Base-by-base conservation (phyloP, 148 eudicot genomes). In the Chenopodium suecicum region DNA sequence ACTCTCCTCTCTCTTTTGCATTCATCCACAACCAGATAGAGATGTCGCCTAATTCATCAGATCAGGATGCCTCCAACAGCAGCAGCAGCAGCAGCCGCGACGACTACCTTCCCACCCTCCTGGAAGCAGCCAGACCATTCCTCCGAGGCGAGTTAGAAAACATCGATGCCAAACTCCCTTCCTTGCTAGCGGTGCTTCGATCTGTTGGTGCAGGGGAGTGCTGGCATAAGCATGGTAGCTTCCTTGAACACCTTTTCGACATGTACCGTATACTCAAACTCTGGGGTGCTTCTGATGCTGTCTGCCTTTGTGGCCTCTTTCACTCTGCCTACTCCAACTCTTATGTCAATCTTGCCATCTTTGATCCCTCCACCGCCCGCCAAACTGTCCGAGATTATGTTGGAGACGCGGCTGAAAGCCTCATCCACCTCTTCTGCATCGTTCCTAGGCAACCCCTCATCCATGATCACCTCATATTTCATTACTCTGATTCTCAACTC, bases 251-350 rank as follows among this genome's bases (percentile, higher is more conserved):
- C 83, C 91, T 96, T 11, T 23, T 92, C 29, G 94, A 90, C 79
- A 86, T 91, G 44, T 89, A 92, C 80, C 86, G 87, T 0, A 91
- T 92, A 44, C 94, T 96, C 50, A 91, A 89, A 74, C 91, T 95
- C 4, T 93, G 95, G 91, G 81, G 86, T 13, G 87, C 87, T 29
- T 91, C 90, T 19, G 87, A 91, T 47, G 47, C 88, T 22, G 94
- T 91, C 52, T 89, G 90, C 69, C 92, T 94, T 48, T 89, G 93
- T 72, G 99, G 98, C 60, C 94, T 96, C 71, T 96, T 96, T 83
- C 99, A 96, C 82, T 96, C 99, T 19, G 98, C 99, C 74, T 96
- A 96, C 88, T 96, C 99, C 82, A 96, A 94, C 73, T 96, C 99
- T 67, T 96, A 96, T 80, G 99, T 94, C 80, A 96, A 96, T 63